phyloP scores from a whole-genome alignment of 2,329 filamentous ascomycete genomes.

The Corniculantispora saksenae region DNA sequence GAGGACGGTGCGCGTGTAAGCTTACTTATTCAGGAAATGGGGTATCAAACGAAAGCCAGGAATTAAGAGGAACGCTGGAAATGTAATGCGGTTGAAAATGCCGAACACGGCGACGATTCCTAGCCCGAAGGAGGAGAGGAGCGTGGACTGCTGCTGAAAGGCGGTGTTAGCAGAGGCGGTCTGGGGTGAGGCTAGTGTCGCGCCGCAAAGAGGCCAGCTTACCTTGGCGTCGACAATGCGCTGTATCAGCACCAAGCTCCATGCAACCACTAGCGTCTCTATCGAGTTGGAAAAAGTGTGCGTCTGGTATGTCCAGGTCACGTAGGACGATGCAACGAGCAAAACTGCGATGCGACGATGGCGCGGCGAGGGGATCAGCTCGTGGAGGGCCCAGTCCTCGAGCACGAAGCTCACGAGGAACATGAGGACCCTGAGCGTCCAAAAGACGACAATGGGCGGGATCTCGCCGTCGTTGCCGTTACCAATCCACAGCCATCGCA shows the following conservation, averaged over 20 bases:
- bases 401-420: constrained; percentile 93
- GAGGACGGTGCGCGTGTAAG: constrained; percentile 21
- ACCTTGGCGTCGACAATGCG: constrained; percentile 81
- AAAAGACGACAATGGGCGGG: constrained; percentile 85
- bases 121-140: constrained; percentile 74
- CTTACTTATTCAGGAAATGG: constrained; percentile 79
- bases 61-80: constrained; percentile 87
- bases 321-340: constrained; percentile 91
- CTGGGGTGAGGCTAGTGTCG: background rate
- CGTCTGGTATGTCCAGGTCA: constrained; percentile 98
- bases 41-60: constrained; percentile 82
- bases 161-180: constrained; percentile 29
- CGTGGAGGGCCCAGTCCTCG: constrained; percentile 96
- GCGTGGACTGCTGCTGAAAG: constrained; percentile 68
- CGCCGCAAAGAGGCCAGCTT: constrained; percentile 32
- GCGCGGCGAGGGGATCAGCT: constrained; percentile 76
- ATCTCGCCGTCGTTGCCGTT: constrained; percentile 75
- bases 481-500: constrained; percentile 91
- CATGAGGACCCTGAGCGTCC: constrained; percentile 85
- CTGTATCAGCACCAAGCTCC: constrained; percentile 89
- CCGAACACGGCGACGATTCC: constrained; percentile 83
- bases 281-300: constrained; percentile 98
- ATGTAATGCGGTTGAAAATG: constrained; percentile 95
- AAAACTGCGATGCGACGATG: constrained; percentile 73
- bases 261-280: constrained; percentile 88